Conservation (phyloP, 1,284 basidiomycete genomes). For the Malassezia furfur region DNA sequence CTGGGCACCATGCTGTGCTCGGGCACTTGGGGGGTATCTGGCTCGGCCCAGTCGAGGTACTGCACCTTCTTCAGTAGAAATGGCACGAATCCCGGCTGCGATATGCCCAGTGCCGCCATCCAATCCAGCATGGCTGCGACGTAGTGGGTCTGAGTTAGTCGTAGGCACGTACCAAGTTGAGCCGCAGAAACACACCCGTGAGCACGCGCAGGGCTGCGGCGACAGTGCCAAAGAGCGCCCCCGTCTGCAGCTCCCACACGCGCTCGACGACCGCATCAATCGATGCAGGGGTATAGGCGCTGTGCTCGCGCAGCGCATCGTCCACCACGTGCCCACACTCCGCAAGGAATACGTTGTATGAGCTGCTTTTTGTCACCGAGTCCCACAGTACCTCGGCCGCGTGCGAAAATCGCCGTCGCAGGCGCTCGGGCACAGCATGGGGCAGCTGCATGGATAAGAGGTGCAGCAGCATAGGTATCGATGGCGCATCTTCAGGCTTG, state of each 20-base stretch:
- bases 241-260: constrained; percentile 18
- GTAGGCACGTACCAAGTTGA: constrained; percentile 3
- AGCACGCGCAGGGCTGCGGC: constrained; percentile 22
- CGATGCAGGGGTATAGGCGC: not conserved
- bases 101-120: constrained; percentile 8
- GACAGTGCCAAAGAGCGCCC: constrained; percentile 19
- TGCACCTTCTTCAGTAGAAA: not conserved
- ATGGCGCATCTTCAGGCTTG: not conserved
- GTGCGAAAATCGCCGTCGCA: not conserved
- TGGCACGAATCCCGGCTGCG: constrained; percentile 8
- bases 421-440: not conserved
- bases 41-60: not conserved
- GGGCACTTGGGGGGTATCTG: not conserved
- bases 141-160: constrained; percentile 9
- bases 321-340: constrained; percentile 9
- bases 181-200: constrained; percentile 22
- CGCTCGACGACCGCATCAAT: not conserved
- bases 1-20: not conserved
- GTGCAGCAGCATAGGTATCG: constrained; percentile 5
- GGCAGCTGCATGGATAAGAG: constrained; percentile 1
- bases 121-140: constrained; percentile 21
- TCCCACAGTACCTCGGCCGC: constrained; percentile 6
- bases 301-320: not conserved
- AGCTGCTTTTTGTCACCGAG: constrained; percentile 4
- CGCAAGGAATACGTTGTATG: constrained; percentile 8